Conservation (phyloP, 371 early-diverging fungal species). For the Apophysomyces sp. region DNA sequence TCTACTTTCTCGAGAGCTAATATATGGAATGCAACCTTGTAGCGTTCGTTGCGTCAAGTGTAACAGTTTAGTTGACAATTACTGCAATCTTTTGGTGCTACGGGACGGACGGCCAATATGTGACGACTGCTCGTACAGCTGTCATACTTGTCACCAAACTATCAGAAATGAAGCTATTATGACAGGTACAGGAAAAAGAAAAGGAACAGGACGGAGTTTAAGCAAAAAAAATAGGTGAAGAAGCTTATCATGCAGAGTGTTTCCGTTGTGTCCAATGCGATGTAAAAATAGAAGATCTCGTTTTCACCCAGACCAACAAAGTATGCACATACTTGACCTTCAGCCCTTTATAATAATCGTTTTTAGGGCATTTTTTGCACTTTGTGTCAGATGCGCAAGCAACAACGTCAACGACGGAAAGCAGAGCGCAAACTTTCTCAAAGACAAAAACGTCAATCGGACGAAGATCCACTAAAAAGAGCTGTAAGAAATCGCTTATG, state of each 20-base stretch:
- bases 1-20: neutral
- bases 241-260: slow-evolving; percentile 85
- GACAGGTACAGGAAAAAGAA: slow-evolving; percentile 55
- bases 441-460: neutral
- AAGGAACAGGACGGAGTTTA: neutral
- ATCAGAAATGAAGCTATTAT: slow-evolving; percentile 90
- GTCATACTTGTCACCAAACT: slow-evolving; percentile 75
- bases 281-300: slow-evolving; percentile 72
- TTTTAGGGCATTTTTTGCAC: slow-evolving; percentile 53
- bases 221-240: slow-evolving; percentile 55
- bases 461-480: neutral
- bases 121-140: slow-evolving; percentile 85
- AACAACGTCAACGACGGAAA: slow-evolving; percentile 32
- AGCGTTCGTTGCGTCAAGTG: slow-evolving; percentile 84
- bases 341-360: neutral
- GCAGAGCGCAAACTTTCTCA: slow-evolving; percentile 31
- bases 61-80: slow-evolving; percentile 71
- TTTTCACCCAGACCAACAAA: slow-evolving; percentile 80
- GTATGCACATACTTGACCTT: slow-evolving; percentile 23
- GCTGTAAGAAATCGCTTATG: neutral
- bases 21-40: neutral
- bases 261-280: slow-evolving; percentile 78
- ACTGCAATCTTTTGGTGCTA: slow-evolving; percentile 76
- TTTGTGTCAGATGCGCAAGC: slow-evolving; percentile 40
- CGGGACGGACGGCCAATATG: slow-evolving; percentile 86